Percentiles rank a stretch among this genome's conserved stretches.
Conservation (phyloP, 129 eudicot species). For the Pulicaria dysenterica region DNA sequence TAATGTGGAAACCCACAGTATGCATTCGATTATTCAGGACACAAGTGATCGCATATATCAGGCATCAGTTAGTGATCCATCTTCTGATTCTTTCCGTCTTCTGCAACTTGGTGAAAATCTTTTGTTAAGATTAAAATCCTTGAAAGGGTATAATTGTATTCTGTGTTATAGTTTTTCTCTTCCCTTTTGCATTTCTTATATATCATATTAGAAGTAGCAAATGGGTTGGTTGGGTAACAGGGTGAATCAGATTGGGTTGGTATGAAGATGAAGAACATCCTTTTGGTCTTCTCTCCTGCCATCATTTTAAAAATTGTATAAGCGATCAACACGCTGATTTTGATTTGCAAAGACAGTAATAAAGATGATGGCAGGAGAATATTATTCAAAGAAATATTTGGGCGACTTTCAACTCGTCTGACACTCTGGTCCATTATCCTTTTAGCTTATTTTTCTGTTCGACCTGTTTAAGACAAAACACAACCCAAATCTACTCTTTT, state of each 20-base stretch:
- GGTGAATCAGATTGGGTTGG: background rate
- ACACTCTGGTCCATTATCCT: background rate
- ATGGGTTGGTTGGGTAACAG: slow-evolving; percentile 3
- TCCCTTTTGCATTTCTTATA: background rate
- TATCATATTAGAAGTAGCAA: background rate
- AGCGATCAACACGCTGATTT: too few relatives aligned
- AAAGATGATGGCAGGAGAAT: too few relatives aligned
- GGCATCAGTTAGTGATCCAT: slow-evolving; percentile 37
- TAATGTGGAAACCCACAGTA: slow-evolving; percentile 23
- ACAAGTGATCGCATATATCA: slow-evolving; percentile 23
- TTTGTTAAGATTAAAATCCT: slow-evolving; percentile 52
- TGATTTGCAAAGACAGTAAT: too few relatives aligned
- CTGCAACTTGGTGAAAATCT: slow-evolving; percentile 53
- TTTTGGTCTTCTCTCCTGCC: too few relatives aligned
- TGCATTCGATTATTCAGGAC: slow-evolving; percentile 28
- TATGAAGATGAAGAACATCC: too few relatives aligned
- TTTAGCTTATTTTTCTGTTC: background rate
- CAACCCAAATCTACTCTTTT: background rate
- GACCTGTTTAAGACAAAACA: background rate
- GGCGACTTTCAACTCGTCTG: background rate
- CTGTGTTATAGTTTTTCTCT: background rate
- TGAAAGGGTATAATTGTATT: slow-evolving; percentile 45
- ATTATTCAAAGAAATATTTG: background rate
- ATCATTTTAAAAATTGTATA: background rate
- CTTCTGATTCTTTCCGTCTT: slow-evolving; percentile 52